phyloP scores from a whole-genome alignment of 108 stramenopile species.

The Conticribra weissflogii region DNA sequence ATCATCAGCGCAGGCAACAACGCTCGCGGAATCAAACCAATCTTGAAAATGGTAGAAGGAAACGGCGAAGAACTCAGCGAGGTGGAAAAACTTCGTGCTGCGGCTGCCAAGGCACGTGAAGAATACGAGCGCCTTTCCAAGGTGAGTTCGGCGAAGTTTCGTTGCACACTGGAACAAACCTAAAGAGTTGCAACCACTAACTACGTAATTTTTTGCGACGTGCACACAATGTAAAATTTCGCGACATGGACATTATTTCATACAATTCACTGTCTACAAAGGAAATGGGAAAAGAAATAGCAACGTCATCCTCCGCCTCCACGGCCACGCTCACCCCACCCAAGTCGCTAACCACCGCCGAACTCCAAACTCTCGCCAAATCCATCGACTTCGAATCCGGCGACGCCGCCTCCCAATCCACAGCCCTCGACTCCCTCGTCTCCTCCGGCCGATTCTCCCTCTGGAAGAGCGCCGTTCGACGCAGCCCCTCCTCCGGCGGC shows the following conservation, averaged over 20 bases:
- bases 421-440: conserved; percentile 54
- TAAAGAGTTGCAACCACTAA: too few relatives aligned
- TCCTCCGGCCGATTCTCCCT: conserved; percentile 48
- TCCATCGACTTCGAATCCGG: conserved; percentile 52
- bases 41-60: neutral
- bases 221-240: too few relatives aligned
- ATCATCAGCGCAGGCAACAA: neutral
- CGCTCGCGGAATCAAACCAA: neutral
- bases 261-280: neutral
- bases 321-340: conserved; percentile 9
- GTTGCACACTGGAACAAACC: too few relatives aligned
- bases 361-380: conserved; percentile 32
- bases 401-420: conserved; percentile 52
- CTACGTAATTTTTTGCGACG: too few relatives aligned
- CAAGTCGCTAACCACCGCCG: conserved; percentile 34
- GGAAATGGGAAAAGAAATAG: conserved; percentile 40
- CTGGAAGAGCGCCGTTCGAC: conserved; percentile 63
- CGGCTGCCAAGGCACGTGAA: conserved; percentile 81
- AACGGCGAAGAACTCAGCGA: conserved; percentile 49
- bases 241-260: too few relatives aligned
- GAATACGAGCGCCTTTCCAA: conserved; percentile 71
- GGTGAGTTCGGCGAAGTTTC: too few relatives aligned
- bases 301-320: conserved; percentile 22
- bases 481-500: conserved; percentile 31
- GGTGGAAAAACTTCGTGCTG: conserved; percentile 64